Conservation (phyloP, 768 basidiomycete genomes). For the Chalciporus sphaerocephalus region DNA sequence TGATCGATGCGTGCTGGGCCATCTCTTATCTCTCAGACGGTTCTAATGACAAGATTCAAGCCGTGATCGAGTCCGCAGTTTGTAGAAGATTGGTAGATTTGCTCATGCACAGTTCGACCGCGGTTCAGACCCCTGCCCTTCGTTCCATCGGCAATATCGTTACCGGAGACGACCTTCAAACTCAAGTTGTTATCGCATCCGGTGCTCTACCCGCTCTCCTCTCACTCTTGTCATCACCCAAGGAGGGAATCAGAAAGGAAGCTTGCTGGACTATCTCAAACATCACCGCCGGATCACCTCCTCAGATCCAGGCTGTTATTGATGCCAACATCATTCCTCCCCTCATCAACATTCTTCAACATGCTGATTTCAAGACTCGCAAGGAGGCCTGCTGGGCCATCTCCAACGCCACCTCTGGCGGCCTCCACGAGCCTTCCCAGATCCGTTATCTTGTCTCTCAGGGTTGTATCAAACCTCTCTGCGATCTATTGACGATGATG, state of each 20-base stretch:
- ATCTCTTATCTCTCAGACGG: constrained; percentile 99
- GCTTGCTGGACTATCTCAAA: constrained; percentile 99
- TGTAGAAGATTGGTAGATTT: constrained; percentile 96
- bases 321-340: constrained; percentile 98
- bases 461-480: constrained; percentile 98
- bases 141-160: constrained; percentile 99
- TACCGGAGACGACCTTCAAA: constrained; percentile 98
- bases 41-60: constrained; percentile 99
- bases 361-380: constrained; percentile 98
- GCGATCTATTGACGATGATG: constrained; percentile 95
- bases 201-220: constrained; percentile 95
- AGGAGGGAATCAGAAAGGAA: constrained; percentile 98
- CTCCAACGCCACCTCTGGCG: constrained; percentile 97
- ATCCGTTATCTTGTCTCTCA: constrained; percentile 97
- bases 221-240: constrained; percentile 88
- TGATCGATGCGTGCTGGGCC: constrained; percentile 99
- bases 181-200: constrained; percentile 97
- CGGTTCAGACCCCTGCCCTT: constrained; percentile 96
- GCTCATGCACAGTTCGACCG: constrained; percentile 90
- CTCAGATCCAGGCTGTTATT: constrained; percentile 95
- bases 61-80: constrained; percentile 97
- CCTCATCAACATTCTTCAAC: constrained; percentile 94
- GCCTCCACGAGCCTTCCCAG: constrained; percentile 91
- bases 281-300: constrained; percentile 93
- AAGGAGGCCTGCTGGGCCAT: constrained; percentile 99